phyloP scores from a whole-genome alignment of 768 basidiomycete species.

The Leucogyrophana mollusca region DNA sequence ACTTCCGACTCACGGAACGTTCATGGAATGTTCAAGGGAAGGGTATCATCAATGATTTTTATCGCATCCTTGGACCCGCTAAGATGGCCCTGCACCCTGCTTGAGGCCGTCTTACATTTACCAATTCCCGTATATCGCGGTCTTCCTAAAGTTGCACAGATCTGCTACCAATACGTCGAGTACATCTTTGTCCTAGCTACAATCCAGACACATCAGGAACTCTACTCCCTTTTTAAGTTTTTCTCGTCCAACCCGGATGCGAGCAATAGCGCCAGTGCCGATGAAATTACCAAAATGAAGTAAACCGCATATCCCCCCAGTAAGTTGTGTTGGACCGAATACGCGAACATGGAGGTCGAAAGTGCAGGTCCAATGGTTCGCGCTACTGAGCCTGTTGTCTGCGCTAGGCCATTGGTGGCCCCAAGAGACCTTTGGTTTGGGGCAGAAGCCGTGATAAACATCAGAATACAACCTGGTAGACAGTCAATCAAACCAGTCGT shows the following conservation, averaged over 20 bases:
- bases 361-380: conserved; percentile 34
- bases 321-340: conserved; percentile 32
- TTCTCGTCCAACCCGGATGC: conserved; percentile 39
- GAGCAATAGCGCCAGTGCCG: conserved; percentile 34
- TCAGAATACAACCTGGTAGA: conserved; percentile 59
- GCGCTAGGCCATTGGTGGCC: conserved; percentile 58
- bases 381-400: conserved; percentile 26
- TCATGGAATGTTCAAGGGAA: too few relatives aligned
- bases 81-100: too few relatives aligned
- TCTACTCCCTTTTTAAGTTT: conserved; percentile 41
- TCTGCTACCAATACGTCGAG: too few relatives aligned
- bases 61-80: too few relatives aligned
- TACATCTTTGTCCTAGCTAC: too few relatives aligned
- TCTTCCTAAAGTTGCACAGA: too few relatives aligned
- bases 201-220: too few relatives aligned
- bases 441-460: conserved; percentile 64
- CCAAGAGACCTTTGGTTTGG: conserved; percentile 68
- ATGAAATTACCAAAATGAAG: conserved; percentile 24
- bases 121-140: too few relatives aligned
- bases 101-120: too few relatives aligned
- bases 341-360: conserved; percentile 34
- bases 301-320: conserved; percentile 39
- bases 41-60: too few relatives aligned
- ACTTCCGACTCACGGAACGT: too few relatives aligned
- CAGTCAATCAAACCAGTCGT: too few relatives aligned